phyloP scores from a whole-genome alignment of 495 filamentous ascomycete species.

The Mytilinidion resinicola region DNA sequence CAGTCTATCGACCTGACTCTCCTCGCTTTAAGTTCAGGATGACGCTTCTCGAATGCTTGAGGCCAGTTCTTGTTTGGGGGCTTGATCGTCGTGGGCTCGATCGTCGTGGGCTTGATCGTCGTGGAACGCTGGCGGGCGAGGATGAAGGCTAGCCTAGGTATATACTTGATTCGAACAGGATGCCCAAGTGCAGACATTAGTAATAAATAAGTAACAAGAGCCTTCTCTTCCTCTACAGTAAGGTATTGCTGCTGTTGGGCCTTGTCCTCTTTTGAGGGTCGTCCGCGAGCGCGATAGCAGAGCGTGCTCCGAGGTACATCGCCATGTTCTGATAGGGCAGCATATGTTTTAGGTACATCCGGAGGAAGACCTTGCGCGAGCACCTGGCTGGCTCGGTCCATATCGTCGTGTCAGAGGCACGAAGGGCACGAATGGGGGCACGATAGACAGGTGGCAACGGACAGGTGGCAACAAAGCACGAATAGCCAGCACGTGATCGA shows the following conservation, averaged over 20 bases:
- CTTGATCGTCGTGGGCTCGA: not conserved
- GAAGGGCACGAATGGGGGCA: too few species aligned
- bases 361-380: slow-evolving; percentile 16
- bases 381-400: slow-evolving; percentile 21
- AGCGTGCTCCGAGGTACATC: slow-evolving; percentile 18
- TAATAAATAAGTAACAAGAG: slow-evolving; percentile 16
- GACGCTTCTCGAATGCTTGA: not conserved
- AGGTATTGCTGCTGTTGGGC: slow-evolving; percentile 17
- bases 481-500: too few species aligned
- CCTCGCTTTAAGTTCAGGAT: not conserved
- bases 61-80: slow-evolving; percentile 4
- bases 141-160: slow-evolving; percentile 16
- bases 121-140: slow-evolving; percentile 8
- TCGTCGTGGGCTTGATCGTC: not conserved
- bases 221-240: slow-evolving; percentile 22
- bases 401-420: not conserved
- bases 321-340: slow-evolving; percentile 14
- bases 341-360: slow-evolving; percentile 8
- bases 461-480: too few species aligned
- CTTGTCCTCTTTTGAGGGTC: slow-evolving; percentile 19
- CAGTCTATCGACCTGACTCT: not conserved
- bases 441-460: too few species aligned
- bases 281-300: slow-evolving; percentile 12
- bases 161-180: slow-evolving; percentile 19
- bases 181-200: slow-evolving; percentile 15